Base-by-base conservation (phyloP, 495 filamentous ascomycete genomes). In the Penicillium tannophilum region DNA sequence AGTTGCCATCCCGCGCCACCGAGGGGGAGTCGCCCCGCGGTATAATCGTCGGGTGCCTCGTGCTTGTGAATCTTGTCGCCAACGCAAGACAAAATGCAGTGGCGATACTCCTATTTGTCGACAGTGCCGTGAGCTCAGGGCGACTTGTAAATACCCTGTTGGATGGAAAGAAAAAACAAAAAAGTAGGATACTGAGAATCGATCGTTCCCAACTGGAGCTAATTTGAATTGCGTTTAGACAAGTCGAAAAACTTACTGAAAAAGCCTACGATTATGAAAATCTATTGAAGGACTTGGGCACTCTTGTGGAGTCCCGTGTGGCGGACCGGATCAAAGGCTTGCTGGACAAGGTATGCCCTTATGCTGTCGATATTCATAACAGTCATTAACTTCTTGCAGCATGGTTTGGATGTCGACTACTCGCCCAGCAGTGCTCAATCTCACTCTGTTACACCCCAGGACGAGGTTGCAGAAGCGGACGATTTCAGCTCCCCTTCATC, bases 51-150 rank as follows among this genome's bases (percentile, higher is more conserved):
- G 79, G 12, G 79, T 82, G 14, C 75, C 75, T 16, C 70, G 80
- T 50, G 88, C 88, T 10, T 91, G 88, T 63, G 88, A 88, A 81
- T 86, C 87, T 10, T 91, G 88, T 72, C 73, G 88, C 45, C 82
- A 88, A 61, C 78, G 88, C 41, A 88, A 88, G 61, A 83, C 84
- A 44, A 87, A 86, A 68, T 86, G 84, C 66, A 83, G 78, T 59
- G 84, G 84, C 28, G 80, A 78, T 49, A 77, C 74, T n/a, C 85
- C 85, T 3, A 60, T 75, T 8, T 88, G 85, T 67, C 74, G 77
- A 52, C 83, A 86, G 61, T 88, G 85, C 63, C 70, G 74, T 55
- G 80, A 84, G 55, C 74, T 84, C 49, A 71, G 74, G 46, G 66
- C 80, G 12, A 46, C 36, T 8, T 88, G 85, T 59, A 60, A 69